Evolutionary conservation across 2,329 filamentous ascomycete species (phyloP).

Genomic region (Diaporthe australafricana): DNA sequence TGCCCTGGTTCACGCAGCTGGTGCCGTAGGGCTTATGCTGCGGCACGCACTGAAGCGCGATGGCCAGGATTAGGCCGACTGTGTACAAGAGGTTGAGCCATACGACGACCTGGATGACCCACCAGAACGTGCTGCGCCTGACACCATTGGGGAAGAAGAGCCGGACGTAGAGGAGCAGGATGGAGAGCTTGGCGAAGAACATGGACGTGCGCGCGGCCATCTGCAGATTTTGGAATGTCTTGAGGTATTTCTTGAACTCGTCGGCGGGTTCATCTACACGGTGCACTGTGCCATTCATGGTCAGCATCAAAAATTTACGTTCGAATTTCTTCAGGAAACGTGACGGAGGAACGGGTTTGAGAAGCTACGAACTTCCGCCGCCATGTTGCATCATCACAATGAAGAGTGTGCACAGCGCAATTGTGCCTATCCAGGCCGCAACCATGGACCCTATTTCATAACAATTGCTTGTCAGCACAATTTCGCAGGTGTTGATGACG

Average conservation of each 20-base stretch:
- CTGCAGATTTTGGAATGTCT: conserved; percentile 41
- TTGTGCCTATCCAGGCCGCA: conserved; percentile 39
- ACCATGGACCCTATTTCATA: conserved; percentile 39
- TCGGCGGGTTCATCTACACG: conserved; percentile 37
- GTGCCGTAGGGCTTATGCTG: conserved; percentile 39
- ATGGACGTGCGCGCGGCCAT: conserved; percentile 42
- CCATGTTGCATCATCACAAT: conserved; percentile 40
- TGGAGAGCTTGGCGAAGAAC: conserved; percentile 43
- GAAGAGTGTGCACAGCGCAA: conserved; percentile 37
- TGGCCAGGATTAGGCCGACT: conserved; percentile 41
- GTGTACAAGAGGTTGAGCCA: conserved; percentile 43
- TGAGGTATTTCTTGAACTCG: conserved; percentile 35
- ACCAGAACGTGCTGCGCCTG: conserved; percentile 39
- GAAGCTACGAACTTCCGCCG: conserved; percentile 25
- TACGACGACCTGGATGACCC: conserved; percentile 41
- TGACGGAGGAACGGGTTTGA: neutral
- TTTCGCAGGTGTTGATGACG: neutral
- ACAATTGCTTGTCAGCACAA: neutral
- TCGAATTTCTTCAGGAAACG: neutral
- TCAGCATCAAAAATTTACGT: neutral
- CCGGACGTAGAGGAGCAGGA: conserved; percentile 53
- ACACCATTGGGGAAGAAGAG: conserved; percentile 61
- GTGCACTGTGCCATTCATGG: neutral
- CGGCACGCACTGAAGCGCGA: conserved; percentile 42
- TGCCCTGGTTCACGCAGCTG: conserved; percentile 42